Conservation (phyloP, 2,329 filamentous ascomycete species). For the Hypoxylon sp. region DNA sequence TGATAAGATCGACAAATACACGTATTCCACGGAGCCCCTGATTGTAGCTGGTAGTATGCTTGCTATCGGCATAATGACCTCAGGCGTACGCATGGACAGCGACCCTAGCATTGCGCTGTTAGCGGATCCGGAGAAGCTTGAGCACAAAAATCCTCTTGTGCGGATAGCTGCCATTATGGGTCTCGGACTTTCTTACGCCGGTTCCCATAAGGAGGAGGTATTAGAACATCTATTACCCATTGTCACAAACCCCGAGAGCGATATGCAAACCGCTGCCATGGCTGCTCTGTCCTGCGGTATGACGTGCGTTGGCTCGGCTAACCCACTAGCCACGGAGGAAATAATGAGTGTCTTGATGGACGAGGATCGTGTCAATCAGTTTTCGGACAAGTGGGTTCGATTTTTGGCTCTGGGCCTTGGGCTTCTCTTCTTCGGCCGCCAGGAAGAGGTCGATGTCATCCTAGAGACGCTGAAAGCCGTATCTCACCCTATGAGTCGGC, state of each 20-base stretch:
- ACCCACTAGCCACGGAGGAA: slow-evolving; percentile 90
- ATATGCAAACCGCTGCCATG: slow-evolving; percentile 98
- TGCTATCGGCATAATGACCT: slow-evolving; percentile 96
- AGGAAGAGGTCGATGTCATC: slow-evolving; percentile 99
- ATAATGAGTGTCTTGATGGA: slow-evolving; percentile 95
- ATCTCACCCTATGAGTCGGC: slow-evolving; percentile 95
- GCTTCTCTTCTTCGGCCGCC: slow-evolving; percentile 93
- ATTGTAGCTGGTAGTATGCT: slow-evolving; percentile 94
- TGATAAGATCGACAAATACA: slow-evolving; percentile 95
- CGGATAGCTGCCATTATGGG: slow-evolving; percentile 94
- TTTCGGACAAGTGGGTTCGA: slow-evolving; percentile 98
- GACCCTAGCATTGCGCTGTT: slow-evolving; percentile 92
- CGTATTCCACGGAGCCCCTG: slow-evolving; percentile 82
- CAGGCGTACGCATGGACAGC: slow-evolving; percentile 88
- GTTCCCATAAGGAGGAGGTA: slow-evolving; percentile 92
- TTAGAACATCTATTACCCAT: slow-evolving; percentile 88
- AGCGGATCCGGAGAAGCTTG: slow-evolving; percentile 83
- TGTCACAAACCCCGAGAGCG: slow-evolving; percentile 84
- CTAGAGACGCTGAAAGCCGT: slow-evolving; percentile 97
- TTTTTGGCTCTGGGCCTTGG: slow-evolving; percentile 96
- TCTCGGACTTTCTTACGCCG: slow-evolving; percentile 92
- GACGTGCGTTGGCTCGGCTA: slow-evolving; percentile 92
- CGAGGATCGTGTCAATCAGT: slow-evolving; percentile 88
- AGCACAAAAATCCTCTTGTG: slow-evolving; percentile 82
- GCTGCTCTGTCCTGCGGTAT: slow-evolving; percentile 91